Percentiles rank a stretch among this genome's conserved stretches.
Evolutionary conservation across 2,329 filamentous ascomycete species (phyloP).

Genomic region (Lachnellula willkommii): DNA sequence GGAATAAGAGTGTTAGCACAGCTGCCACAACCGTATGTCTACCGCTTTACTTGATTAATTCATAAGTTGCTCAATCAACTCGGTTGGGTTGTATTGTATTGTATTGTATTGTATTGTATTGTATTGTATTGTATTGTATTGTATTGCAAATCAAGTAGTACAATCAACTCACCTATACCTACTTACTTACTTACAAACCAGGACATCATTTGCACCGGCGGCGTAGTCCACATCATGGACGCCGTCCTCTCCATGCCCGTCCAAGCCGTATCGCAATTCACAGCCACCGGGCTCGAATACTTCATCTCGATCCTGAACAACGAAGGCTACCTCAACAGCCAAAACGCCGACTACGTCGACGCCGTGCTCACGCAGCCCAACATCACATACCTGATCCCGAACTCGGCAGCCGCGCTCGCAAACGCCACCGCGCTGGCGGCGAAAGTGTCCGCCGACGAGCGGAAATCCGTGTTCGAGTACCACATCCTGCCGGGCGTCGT

Average conservation of each 20-base stretch:
- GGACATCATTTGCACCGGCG: conserved; percentile 51
- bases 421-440: conserved; percentile 7
- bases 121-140: too few relatives aligned
- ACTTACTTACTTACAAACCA: too few relatives aligned
- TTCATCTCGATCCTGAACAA: conserved; percentile 17
- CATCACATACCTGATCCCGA: conserved; percentile 24
- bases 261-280: conserved; percentile 7
- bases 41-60: too few relatives aligned
- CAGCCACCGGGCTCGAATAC: conserved; percentile 10
- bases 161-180: too few relatives aligned
- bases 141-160: too few relatives aligned
- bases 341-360: conserved; percentile 12
- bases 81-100: too few relatives aligned
- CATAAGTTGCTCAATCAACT: too few relatives aligned
- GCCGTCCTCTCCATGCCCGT: conserved; percentile 42
- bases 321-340: conserved; percentile 5
- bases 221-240: conserved; percentile 50
- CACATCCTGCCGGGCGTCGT: conserved; percentile 56
- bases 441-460: conserved; percentile 32
- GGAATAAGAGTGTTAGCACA: conserved; percentile 13
- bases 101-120: too few relatives aligned
- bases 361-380: conserved; percentile 12
- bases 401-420: conserved; percentile 15
- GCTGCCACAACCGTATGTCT: conserved; percentile 10
- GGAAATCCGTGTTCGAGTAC: conserved; percentile 54